Evolutionary conservation across 805 yeast genomes (phyloP).

Genomic region (Starmerella roubikii): DNA sequence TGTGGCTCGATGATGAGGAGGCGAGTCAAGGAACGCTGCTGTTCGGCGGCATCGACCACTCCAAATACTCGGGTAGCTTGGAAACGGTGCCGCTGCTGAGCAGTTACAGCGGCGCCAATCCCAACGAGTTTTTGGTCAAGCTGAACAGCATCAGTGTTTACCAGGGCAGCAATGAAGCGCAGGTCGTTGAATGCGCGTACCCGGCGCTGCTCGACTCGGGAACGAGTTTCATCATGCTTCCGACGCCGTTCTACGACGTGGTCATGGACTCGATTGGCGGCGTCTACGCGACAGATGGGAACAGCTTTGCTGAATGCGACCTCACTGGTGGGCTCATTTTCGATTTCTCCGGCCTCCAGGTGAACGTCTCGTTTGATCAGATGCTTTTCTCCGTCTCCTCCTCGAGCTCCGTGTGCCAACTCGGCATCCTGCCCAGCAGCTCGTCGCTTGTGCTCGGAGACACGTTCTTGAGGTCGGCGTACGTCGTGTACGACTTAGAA

Average conservation of each 20-base stretch:
- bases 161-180: slow-evolving; percentile 8
- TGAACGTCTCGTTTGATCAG: slow-evolving; percentile 33
- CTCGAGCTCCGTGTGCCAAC: slow-evolving; percentile 13
- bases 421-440: slow-evolving; percentile 23
- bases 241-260: slow-evolving; percentile 23
- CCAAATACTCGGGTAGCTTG: slow-evolving; percentile 31
- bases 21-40: slow-evolving; percentile 28
- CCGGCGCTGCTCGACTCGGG: slow-evolving; percentile 42
- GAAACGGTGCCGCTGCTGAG: slow-evolving; percentile 25
- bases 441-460: slow-evolving; percentile 43
- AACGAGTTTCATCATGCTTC: slow-evolving; percentile 36
- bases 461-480: slow-evolving; percentile 48
- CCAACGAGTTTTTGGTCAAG: slow-evolving; percentile 11
- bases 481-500: slow-evolving; percentile 54
- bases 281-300: slow-evolving; percentile 27
- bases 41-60: slow-evolving; percentile 35
- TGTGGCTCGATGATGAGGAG: slow-evolving; percentile 31
- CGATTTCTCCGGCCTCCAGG: slow-evolving; percentile 38
- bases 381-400: slow-evolving; percentile 13
- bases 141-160: slow-evolving; percentile 13
- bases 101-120: slow-evolving; percentile 10
- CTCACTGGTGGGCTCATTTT: slow-evolving; percentile 28
- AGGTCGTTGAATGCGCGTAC: slow-evolving; percentile 7
- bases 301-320: slow-evolving; percentile 32
- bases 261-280: slow-evolving; percentile 31